Evolutionary conservation across 2,329 filamentous ascomycete species (phyloP).

Genomic region (Raffaelea albimanens): DNA sequence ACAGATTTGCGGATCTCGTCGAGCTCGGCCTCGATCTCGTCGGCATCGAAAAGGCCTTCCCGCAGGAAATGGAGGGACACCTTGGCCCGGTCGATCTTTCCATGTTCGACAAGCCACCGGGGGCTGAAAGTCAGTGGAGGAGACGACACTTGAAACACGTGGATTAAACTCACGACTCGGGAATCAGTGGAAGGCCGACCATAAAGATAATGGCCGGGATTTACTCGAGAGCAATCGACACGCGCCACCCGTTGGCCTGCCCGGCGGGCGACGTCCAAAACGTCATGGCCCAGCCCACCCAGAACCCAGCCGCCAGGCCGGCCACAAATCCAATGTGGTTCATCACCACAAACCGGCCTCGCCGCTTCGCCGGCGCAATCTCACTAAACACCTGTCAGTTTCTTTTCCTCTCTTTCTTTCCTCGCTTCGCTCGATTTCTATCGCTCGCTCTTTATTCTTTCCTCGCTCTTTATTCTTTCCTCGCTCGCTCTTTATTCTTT

Average conservation of each 20-base stretch:
- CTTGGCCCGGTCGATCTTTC: slow-evolving; percentile 30
- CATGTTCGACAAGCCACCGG: slow-evolving; percentile 48
- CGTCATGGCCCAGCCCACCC: slow-evolving; percentile 47
- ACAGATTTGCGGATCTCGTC: slow-evolving; percentile 35
- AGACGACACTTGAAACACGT: not conserved
- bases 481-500: too few species aligned
- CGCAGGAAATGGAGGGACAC: slow-evolving; percentile 38
- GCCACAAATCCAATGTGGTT: slow-evolving; percentile 50
- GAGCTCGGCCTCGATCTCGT: slow-evolving; percentile 32
- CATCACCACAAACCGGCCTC: slow-evolving; percentile 47
- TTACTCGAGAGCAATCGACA: slow-evolving; percentile 40
- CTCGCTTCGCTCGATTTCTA: not conserved
- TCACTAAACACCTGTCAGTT: slow-evolving; percentile 27
- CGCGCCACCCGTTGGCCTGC: slow-evolving; percentile 40
- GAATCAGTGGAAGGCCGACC: slow-evolving; percentile 38
- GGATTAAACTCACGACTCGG: slow-evolving; percentile 37
- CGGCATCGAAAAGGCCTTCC: slow-evolving; percentile 27
- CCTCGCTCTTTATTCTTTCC: not conserved
- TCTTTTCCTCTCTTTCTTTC: not conserved
- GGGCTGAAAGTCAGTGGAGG: slow-evolving; percentile 26
- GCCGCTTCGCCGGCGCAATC: slow-evolving; percentile 40
- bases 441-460: not conserved
- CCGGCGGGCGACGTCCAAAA: slow-evolving; percentile 38
- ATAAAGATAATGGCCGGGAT: slow-evolving; percentile 41
- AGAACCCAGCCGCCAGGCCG: slow-evolving; percentile 44